phyloP scores from a whole-genome alignment of 305 asterid species.

The Salvia sclarea region DNA sequence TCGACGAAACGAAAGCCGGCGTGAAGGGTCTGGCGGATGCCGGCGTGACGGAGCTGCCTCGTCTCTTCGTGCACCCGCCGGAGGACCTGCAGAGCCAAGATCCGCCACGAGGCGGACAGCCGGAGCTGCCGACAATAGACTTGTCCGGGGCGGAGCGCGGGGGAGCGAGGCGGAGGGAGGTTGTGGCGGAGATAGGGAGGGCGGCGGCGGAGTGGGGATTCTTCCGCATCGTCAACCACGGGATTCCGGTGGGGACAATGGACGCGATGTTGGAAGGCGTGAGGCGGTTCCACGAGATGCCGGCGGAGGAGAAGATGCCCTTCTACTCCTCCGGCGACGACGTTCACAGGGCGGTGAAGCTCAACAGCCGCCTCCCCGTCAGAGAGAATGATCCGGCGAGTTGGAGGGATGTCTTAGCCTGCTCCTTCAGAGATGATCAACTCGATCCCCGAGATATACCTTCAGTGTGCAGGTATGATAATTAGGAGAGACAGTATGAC shows the following conservation, averaged over 20 bases:
- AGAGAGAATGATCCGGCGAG: conserved; percentile 22
- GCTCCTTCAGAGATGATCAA: conserved; percentile 21
- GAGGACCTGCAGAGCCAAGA: conserved; percentile 15
- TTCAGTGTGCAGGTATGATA: conserved; percentile 14
- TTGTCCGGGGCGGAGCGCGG: conserved; percentile 7
- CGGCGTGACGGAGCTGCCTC: conserved; percentile 40
- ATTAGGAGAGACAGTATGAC: no score
- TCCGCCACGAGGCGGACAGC: neutral
- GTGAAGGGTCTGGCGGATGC: conserved; percentile 53
- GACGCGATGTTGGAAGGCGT: conserved; percentile 31
- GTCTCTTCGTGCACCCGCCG: conserved; percentile 39
- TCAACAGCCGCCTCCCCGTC: neutral
- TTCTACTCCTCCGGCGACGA: conserved; percentile 6
- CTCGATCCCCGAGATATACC: conserved; percentile 30
- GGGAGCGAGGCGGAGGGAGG: conserved; percentile 27
- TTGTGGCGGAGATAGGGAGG: conserved; percentile 29
- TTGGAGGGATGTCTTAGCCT: conserved; percentile 37
- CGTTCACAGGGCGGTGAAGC: conserved; percentile 5
- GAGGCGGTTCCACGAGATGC: conserved; percentile 37
- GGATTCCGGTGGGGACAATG: conserved; percentile 28
- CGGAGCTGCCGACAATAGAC: conserved; percentile 36
- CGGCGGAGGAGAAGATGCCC: conserved; percentile 21
- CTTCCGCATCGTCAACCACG: conserved; percentile 37
- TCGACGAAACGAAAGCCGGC: conserved; percentile 45
- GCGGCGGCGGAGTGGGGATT: conserved; percentile 36